Base-by-base conservation (phyloP, 805 yeast species). In the Metschnikowia continentalis region DNA sequence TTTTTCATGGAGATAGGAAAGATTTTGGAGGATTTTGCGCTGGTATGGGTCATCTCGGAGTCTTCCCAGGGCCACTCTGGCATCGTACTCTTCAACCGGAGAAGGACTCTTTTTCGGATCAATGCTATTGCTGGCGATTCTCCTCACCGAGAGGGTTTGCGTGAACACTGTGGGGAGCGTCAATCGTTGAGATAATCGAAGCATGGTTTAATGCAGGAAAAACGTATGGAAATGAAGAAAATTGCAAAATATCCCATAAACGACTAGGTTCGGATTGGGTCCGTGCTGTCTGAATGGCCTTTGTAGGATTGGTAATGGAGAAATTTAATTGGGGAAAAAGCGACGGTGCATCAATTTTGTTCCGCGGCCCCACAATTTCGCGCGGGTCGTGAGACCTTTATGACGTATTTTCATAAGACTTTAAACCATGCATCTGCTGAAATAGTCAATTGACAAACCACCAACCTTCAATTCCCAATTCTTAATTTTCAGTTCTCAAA, bases 41-140 rank as follows among this genome's bases (percentile, higher is more conserved):
- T 92, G 98, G 65, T 85, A 85, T 19, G 80, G 82, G 63, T 92
- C 99, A 59, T 86, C 88, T 51, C 80, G 74, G 22, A 87, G 69
- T 50, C 69, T 71, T 0, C 84, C 83, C 13, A 66, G 44, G n/a
- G 71, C 63, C 3, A 82, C 81, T 26, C 77, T 64, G 38, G 68
- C 52, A 49, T 82, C 76, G 55, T 83, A 83, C 51, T 77, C 79
- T 50, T 75, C 71, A 8, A 83, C 52, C 1, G 86, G 87, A 1
- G 79, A 52, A 40, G 50, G 30, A 3, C 15, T 17, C 11, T 22
- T 20, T 3, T 42, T 42, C 14, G 38, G n/a, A 33, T 42, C 38
- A 22, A 32, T 42, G 32, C 46, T 42, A 33, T 42, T 42, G 38
- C 46, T 42, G 32, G 46, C 46, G 30, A 42, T 42, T 20, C 46